Conservation (phyloP, 768 basidiomycete genomes). For the Pulveroboletus ravenelii region DNA sequence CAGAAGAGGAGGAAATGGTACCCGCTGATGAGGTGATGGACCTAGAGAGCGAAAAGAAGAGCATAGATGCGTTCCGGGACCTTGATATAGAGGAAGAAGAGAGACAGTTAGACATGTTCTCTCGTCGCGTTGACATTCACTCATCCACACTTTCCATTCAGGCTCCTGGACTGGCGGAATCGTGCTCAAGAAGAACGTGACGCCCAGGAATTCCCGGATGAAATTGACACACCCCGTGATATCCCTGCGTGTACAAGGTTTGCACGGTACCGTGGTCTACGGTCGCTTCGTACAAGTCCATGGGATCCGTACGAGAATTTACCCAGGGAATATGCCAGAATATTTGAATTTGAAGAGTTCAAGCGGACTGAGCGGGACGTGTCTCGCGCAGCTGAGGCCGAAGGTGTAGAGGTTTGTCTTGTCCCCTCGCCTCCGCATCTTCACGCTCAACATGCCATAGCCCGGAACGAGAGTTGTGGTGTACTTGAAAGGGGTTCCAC, state of each 20-base stretch:
- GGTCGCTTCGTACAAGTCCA: constrained; percentile 88
- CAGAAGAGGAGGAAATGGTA: constrained; percentile 60
- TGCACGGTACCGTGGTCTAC: constrained; percentile 87
- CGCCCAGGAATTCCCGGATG: constrained; percentile 89
- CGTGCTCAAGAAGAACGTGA: constrained; percentile 74
- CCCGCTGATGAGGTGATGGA: constrained; percentile 52
- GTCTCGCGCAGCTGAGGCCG: constrained; percentile 59
- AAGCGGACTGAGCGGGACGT: constrained; percentile 76
- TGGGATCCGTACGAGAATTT: constrained; percentile 98
- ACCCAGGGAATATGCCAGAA: constrained; percentile 87
- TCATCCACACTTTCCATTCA: constrained; percentile 25
- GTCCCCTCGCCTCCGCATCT: neutral
- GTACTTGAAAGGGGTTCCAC: constrained; percentile 70
- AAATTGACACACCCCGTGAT: constrained; percentile 91
- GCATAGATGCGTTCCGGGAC: constrained; percentile 63
- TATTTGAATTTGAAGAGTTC: constrained; percentile 97
- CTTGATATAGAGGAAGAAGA: constrained; percentile 82
- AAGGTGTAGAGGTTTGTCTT: constrained; percentile 62
- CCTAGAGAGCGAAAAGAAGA: constrained; percentile 51
- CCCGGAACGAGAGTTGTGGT: constrained; percentile 79
- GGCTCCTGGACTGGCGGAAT: constrained; percentile 64
- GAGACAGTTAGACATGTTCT: constrained; percentile 57
- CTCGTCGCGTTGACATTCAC: neutral
- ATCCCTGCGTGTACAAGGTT: constrained; percentile 76
- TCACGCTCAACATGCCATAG: constrained; percentile 35